Percentiles rank a stretch among this genome's conserved stretches.
Conservation (phyloP, 192 early-diverging fungal species). For the Neocallimastix lanati region DNA sequence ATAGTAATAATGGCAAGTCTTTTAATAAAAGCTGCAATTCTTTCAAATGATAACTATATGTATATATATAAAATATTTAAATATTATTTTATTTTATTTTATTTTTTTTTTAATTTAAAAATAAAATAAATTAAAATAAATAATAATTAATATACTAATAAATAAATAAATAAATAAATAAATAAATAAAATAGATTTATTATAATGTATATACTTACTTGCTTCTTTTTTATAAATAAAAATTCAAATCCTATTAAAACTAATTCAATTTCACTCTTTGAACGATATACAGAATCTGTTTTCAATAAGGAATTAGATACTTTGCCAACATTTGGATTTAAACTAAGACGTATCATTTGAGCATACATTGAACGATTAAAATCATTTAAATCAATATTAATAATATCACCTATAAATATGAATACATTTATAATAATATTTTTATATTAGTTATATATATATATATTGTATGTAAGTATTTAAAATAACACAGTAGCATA, state of each 20-base stretch:
- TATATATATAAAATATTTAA: no score
- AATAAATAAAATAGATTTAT: slow-evolving; percentile 9
- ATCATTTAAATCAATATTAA: slow-evolving; percentile 81
- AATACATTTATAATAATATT: no score
- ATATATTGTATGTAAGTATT: background rate
- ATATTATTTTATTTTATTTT: no score
- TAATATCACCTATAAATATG: slow-evolving; percentile 62
- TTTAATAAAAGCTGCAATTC: slow-evolving; percentile 11
- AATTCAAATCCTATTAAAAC: slow-evolving; percentile 66
- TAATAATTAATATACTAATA: slow-evolving; percentile 1
- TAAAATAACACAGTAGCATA: no score
- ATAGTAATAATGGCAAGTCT: background rate
- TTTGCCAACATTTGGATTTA: slow-evolving; percentile 25
- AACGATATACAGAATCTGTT: background rate
- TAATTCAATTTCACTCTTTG: slow-evolving; percentile 59
- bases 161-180: background rate
- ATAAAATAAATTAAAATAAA: slow-evolving; percentile 1
- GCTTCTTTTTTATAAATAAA: slow-evolving; percentile 58
- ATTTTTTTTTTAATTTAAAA: no score
- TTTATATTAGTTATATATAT: no score
- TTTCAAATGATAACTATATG: slow-evolving; percentile 3
- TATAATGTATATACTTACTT: slow-evolving; percentile 33
- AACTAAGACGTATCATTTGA: slow-evolving; percentile 47
- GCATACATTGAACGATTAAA: slow-evolving; percentile 77
- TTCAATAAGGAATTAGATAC: background rate